Base-by-base conservation (phyloP, 2,329 filamentous ascomycete genomes). In the Paracoccidioides lutzii region DNA sequence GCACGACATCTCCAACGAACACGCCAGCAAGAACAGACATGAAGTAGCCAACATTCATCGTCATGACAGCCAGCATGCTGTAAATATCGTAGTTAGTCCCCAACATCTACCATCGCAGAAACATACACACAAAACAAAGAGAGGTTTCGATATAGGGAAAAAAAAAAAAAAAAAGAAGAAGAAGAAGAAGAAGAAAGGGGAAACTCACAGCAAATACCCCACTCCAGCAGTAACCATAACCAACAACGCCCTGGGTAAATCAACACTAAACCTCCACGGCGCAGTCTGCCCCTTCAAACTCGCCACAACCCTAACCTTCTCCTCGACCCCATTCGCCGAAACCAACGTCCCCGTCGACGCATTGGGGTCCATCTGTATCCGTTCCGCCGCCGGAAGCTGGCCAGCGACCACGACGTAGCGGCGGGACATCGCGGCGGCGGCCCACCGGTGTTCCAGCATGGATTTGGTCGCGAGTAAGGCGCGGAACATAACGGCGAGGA, bases 61-160 rank as follows among this genome's bases (percentile, higher is more conserved):
- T 90, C 88, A 93, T 95, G 66, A 94, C 86, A 12, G 87, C 88
- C 73, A 95, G 74, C 90, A 95, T 95, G 58, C 90, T 9, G 53
- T 59, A 52, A 32, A 41, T 22, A 32, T 4, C 4, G n/a, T 10
- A 35, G 22, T 52, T 42, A 52, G 37, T 15, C 14, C 6, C 22
- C 22, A 22, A 22, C 22, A 22, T 22, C 22, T 22, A 22, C 22
- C 22, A 22, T 22, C 2, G 2, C 22, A 22, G 22, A 22, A 22
- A 22, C 22, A 22, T 22, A 2, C 22, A 22, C 22, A 22, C 22
- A 22, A 22, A 22, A 22, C 22, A 22, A 22, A 22, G 22, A 22
- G 22, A 22, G 22, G 22, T 22, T 22, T 22, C 22, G 22, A 22
- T 22, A 22, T 22, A 22, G 22, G 22, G 22, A 22, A 22, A 22